Conservation (phyloP, 2,329 filamentous ascomycete species). For the Sphaerulina vaccinii region DNA sequence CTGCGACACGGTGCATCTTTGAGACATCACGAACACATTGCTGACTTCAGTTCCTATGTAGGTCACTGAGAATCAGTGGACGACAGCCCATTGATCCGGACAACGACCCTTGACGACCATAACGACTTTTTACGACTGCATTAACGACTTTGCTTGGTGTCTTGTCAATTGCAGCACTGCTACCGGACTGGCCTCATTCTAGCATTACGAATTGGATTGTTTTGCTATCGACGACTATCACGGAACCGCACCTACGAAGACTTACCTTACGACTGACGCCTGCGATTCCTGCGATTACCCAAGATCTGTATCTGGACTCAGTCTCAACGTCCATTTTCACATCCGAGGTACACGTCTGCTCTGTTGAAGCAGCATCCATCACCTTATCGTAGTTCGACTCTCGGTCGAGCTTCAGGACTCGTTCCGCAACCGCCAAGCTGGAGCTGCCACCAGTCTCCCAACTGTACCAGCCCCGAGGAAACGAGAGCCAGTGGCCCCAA, state of each 20-base stretch:
- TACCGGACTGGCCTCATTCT: constrained; percentile 26
- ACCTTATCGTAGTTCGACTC: constrained; percentile 19
- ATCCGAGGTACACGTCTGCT: not conserved
- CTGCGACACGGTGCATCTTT: constrained; percentile 23
- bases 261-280: constrained; percentile 9
- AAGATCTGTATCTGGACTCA: not conserved
- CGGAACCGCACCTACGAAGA: constrained; percentile 13
- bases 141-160: constrained; percentile 35
- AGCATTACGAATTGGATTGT: constrained; percentile 22
- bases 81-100: constrained; percentile 29
- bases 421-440: constrained; percentile 73
- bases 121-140: constrained; percentile 37
- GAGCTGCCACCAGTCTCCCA: constrained; percentile 85
- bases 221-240: constrained; percentile 20
- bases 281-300: constrained; percentile 5
- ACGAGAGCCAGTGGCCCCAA: constrained; percentile 69
- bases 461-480: constrained; percentile 72
- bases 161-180: constrained; percentile 30
- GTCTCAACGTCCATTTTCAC: not conserved
- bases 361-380: not conserved
- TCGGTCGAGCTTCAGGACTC: constrained; percentile 19
- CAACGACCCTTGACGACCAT: constrained; percentile 38
- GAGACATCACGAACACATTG: constrained; percentile 17
- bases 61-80: constrained; percentile 31
- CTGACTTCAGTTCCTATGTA: constrained; percentile 22